Conservation (phyloP, 2,329 filamentous ascomycete genomes). For the Diplodia scrobiculata region DNA sequence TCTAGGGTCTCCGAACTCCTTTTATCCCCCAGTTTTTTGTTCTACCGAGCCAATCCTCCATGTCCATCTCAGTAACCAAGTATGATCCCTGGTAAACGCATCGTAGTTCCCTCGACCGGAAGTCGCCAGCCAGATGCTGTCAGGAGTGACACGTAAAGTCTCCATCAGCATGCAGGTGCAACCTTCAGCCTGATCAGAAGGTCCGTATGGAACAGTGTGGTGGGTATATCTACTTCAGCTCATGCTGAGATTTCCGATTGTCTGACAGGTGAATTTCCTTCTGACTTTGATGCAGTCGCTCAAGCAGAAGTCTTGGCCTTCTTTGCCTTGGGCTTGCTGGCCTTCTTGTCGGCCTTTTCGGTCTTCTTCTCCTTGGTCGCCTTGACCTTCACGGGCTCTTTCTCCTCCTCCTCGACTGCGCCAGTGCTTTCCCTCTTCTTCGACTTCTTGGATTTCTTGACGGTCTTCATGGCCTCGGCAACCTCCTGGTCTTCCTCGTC, state of each 20-base stretch:
- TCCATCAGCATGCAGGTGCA: background rate
- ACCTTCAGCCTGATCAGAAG: background rate
- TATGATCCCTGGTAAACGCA: background rate
- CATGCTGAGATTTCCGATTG: background rate
- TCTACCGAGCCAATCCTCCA: background rate
- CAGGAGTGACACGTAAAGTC: background rate
- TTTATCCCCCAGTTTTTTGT: conserved; percentile 12
- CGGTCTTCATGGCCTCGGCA: conserved; percentile 32
- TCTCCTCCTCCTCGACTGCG: conserved; percentile 11
- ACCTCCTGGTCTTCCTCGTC: conserved; percentile 25
- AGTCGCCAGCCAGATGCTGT: background rate
- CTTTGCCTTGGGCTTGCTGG: conserved; percentile 26
- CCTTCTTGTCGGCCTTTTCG: conserved; percentile 23
- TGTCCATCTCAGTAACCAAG: background rate
- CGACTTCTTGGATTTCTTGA: conserved; percentile 25
- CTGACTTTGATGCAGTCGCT: background rate
- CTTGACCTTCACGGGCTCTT: conserved; percentile 23
- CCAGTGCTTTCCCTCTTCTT: conserved; percentile 28
- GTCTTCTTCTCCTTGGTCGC: conserved; percentile 19
- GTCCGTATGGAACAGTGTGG: background rate
- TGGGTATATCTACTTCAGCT: background rate
- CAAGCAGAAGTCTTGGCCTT: conserved; percentile 24
- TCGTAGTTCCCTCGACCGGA: background rate
- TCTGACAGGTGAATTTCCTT: background rate
- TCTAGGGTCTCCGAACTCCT: conserved; percentile 10